These are phyloP conservation scores for Sporisorium reilianum DNA, from an alignment of 1,284 basidiomycete genomes.

Conservation along the genomic window DNA sequence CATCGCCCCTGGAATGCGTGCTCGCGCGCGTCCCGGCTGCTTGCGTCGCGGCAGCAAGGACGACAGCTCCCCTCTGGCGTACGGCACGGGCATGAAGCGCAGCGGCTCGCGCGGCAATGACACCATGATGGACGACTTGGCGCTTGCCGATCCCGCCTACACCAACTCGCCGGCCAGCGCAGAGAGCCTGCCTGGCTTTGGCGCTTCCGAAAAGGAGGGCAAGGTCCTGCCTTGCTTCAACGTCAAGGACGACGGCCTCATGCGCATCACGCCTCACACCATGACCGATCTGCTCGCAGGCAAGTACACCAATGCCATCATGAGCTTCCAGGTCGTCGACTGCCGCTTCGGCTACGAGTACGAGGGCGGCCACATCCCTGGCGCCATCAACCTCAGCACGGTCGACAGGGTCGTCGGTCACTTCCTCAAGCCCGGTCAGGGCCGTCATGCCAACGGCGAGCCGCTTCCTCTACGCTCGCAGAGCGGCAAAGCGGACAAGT, in stretches of 20 bases:
- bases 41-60: slow-evolving; percentile 58
- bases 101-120: slow-evolving; percentile 40
- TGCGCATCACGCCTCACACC: slow-evolving; percentile 85
- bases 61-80: slow-evolving; percentile 60
- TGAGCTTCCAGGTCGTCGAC: slow-evolving; percentile 78
- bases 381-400: slow-evolving; percentile 92
- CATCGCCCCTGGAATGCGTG: slow-evolving; percentile 39
- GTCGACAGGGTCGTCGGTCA: slow-evolving; percentile 83
- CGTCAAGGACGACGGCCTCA: slow-evolving; percentile 92
- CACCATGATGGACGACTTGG: slow-evolving; percentile 40
- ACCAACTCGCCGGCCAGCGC: slow-evolving; percentile 38
- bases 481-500: slow-evolving; percentile 76
- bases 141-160: slow-evolving; percentile 27
- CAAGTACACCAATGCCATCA: slow-evolving; percentile 58
- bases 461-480: slow-evolving; percentile 71
- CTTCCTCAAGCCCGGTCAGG: slow-evolving; percentile 75
- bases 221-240: slow-evolving; percentile 94
- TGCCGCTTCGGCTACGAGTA: slow-evolving; percentile 99
- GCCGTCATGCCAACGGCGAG: slow-evolving; percentile 69
- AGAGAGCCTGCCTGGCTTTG: slow-evolving; percentile 61
- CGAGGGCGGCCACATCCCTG: slow-evolving; percentile 89
- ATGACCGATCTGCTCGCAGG: slow-evolving; percentile 61
- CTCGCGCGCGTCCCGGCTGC: slow-evolving; percentile 31
- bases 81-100: slow-evolving; percentile 56
- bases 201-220: slow-evolving; percentile 73